Conservation (phyloP, 306 rosid genomes). For the Castanospermum australe region DNA sequence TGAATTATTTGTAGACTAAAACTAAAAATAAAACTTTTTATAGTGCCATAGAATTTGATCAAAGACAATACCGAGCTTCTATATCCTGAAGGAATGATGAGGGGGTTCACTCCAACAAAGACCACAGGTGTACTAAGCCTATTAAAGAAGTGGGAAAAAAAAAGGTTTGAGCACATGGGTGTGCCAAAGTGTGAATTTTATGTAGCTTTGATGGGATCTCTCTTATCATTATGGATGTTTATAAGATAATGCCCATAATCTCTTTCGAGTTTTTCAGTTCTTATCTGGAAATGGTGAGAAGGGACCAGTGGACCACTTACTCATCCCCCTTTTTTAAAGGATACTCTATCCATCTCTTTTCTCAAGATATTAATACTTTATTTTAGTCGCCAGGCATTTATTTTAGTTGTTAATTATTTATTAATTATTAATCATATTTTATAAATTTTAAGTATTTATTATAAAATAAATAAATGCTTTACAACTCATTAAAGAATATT, state of each 20-base stretch:
- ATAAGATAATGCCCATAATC: not conserved
- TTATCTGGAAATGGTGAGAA: not conserved
- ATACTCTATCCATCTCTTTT: too few species aligned
- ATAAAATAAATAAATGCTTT: too few species aligned
- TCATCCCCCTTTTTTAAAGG: too few species aligned
- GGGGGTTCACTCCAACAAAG: not conserved
- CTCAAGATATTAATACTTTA: too few species aligned
- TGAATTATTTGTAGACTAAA: too few species aligned
- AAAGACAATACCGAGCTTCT: not conserved
- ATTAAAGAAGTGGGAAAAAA: not conserved
- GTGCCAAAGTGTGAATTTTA: not conserved
- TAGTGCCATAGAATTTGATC: not conserved
- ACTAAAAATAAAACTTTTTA: not conserved
- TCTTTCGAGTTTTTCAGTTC: not conserved
- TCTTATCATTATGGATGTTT: not conserved
- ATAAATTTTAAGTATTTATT: too few species aligned
- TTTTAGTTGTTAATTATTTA: too few species aligned
- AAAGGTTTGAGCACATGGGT: not conserved
- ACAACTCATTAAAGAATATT: too few species aligned
- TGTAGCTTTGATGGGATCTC: not conserved
- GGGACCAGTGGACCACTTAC: too few species aligned
- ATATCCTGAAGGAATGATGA: too few species aligned
- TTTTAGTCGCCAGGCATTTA: too few species aligned
- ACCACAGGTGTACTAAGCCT: not conserved
- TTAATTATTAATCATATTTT: too few species aligned